These are phyloP conservation scores for Paramecium octaurelia DNA, from an alignment of 73 alveolate genomes.

Conservation along the genomic window DNA sequence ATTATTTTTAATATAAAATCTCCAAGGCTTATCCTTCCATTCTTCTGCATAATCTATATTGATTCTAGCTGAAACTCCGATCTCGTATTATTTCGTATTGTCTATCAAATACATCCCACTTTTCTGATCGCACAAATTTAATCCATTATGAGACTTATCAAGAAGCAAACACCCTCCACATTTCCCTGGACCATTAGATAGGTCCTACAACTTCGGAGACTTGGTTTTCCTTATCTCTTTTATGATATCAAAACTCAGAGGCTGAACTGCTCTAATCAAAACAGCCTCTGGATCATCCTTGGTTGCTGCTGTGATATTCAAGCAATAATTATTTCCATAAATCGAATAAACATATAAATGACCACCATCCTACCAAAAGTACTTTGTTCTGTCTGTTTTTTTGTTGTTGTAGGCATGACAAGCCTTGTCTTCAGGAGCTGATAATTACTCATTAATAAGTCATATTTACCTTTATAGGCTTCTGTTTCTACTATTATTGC, in stretches of 20 bases:
- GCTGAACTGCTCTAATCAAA: conserved; percentile 38
- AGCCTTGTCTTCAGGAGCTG: conserved; percentile 61
- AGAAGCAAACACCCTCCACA: neutral
- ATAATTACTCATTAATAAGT: neutral
- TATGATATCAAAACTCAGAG: neutral
- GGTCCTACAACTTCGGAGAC: neutral
- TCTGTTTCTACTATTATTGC: conserved; percentile 56
- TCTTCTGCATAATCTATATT: conserved; percentile 59
- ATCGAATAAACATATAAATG: conserved; percentile 47
- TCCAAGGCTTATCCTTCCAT: conserved; percentile 58
- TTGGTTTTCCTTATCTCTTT: conserved; percentile 1
- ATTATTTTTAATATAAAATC: conserved; percentile 46
- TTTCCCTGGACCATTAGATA: neutral
- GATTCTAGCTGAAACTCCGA: conserved; percentile 40
- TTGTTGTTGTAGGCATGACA: conserved; percentile 60
- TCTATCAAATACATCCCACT: neutral
- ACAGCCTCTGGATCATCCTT: conserved; percentile 64
- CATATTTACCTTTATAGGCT: conserved; percentile 35
- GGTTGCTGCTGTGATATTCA: conserved; percentile 38
- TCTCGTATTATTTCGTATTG: neutral
- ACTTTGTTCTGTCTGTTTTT: conserved; percentile 56
- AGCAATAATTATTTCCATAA: conserved; percentile 55
- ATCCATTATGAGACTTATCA: neutral
- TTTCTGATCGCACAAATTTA: neutral
- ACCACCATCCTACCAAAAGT: conserved; percentile 64